Evolutionary conservation across 345 rosid genomes (phyloP).

Genomic region (Erodium maritimum): DNA sequence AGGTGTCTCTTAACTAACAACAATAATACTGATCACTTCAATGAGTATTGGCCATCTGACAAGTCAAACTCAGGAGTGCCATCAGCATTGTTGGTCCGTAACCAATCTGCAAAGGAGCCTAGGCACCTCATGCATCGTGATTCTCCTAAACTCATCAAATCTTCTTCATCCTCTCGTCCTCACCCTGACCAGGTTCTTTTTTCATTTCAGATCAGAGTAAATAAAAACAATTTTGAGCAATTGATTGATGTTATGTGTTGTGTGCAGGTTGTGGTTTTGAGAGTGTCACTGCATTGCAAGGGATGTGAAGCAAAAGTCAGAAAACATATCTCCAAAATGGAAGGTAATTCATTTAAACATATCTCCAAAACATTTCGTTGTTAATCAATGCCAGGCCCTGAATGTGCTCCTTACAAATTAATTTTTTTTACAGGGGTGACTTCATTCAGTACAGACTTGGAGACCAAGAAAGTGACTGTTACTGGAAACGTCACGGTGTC

Average conservation of each 20-base stretch:
- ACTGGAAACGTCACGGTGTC: slow-evolving; percentile 7
- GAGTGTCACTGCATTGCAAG: slow-evolving; percentile 88
- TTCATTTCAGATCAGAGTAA: neutral
- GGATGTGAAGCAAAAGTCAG: slow-evolving; percentile 94
- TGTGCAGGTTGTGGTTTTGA: slow-evolving; percentile 68
- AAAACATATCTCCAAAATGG: slow-evolving; percentile 86
- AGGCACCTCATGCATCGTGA: neutral
- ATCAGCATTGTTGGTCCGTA: neutral
- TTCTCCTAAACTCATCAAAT: slow-evolving; percentile 24
- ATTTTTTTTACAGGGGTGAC: slow-evolving; percentile 9
- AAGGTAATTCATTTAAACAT: slow-evolving; percentile 34
- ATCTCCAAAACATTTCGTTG: neutral
- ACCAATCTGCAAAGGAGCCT: neutral
- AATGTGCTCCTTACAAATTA: no score
- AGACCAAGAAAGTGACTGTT: slow-evolving; percentile 13
- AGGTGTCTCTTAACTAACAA: slow-evolving; percentile 55
- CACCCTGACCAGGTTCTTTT: slow-evolving; percentile 27
- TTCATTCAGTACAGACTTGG: slow-evolving; percentile 11
- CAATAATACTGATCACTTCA: slow-evolving; percentile 29
- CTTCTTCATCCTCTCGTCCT: slow-evolving; percentile 31
- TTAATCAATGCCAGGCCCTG: no score
- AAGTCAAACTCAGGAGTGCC: no score
- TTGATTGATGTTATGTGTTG: neutral
- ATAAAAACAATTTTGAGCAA: no score
- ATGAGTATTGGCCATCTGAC: no score